Evolutionary conservation across 2,329 filamentous ascomycete species (phyloP).

Genomic region (Diatrype stigma): DNA sequence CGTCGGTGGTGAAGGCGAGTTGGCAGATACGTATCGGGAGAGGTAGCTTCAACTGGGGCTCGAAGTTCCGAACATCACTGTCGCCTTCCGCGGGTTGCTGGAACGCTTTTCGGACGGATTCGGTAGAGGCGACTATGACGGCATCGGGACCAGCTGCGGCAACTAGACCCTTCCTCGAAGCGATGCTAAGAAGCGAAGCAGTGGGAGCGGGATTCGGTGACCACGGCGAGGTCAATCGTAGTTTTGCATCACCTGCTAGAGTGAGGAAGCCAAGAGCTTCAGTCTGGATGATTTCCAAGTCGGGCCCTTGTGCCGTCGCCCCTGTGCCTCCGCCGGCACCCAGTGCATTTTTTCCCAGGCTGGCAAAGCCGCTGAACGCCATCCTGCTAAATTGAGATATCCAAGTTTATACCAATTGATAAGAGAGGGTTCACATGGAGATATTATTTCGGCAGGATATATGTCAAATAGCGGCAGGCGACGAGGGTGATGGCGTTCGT

Average conservation of each 20-base stretch:
- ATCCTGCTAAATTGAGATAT: not conserved
- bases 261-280: constrained; percentile 83
- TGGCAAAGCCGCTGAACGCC: constrained; percentile 18
- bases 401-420: not conserved
- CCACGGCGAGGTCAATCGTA: constrained; percentile 79
- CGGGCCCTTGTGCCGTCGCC: constrained; percentile 49
- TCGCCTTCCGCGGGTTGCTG: constrained; percentile 54
- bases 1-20: constrained; percentile 85
- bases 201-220: constrained; percentile 69
- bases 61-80: constrained; percentile 64
- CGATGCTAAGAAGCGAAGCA: constrained; percentile 79
- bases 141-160: constrained; percentile 83
- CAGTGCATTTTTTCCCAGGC: constrained; percentile 17
- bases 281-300: constrained; percentile 75
- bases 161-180: constrained; percentile 73
- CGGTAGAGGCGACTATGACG: constrained; percentile 72
- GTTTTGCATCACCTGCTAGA: constrained; percentile 73
- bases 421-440: not conserved
- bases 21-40: constrained; percentile 78
- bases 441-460: not conserved
- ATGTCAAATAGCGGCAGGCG: not conserved
- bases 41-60: constrained; percentile 68
- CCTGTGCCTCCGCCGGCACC: constrained; percentile 18
- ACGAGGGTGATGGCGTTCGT: not conserved
- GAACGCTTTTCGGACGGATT: constrained; percentile 74